Conservation (phyloP, 75 land plant genomes). For the Selaginella moellendorffii region DNA sequence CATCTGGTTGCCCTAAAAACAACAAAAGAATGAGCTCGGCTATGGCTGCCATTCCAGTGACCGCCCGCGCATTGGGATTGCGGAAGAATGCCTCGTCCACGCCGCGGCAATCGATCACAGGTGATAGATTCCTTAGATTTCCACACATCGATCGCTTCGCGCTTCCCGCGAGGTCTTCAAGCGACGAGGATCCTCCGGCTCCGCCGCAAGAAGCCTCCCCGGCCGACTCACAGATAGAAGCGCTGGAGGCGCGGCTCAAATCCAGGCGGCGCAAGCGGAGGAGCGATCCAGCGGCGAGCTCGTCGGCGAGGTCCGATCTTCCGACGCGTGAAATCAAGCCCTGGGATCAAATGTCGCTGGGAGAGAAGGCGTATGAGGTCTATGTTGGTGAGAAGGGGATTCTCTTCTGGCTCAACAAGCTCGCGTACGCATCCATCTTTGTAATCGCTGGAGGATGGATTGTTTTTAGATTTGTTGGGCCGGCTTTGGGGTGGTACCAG, state of each 20-base stretch:
- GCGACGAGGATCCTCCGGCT: too few species aligned
- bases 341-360: conserved; percentile 64
- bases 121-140: too few species aligned
- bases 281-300: conserved; percentile 10
- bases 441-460: conserved; percentile 82
- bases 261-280: conserved; percentile 4
- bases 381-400: conserved; percentile 84
- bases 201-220: too few species aligned
- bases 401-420: conserved; percentile 94
- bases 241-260: conserved; percentile 12
- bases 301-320: conserved; percentile 2
- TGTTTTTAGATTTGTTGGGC: conserved; percentile 81
- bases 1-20: too few species aligned
- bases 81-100: too few species aligned
- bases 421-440: conserved; percentile 89
- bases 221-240: conserved; percentile 17
- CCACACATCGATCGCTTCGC: too few species aligned
- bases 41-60: background rate
- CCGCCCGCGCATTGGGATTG: too few species aligned
- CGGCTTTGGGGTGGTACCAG: conserved; percentile 67
- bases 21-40: background rate
- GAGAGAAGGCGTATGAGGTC: conserved; percentile 62
- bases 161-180: too few species aligned
- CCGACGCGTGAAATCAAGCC: conserved; percentile 23
- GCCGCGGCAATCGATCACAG: too few species aligned